Evolutionary conservation across 2,329 filamentous ascomycete genomes (phyloP).

Genomic region (Rutstroemia sp.): DNA sequence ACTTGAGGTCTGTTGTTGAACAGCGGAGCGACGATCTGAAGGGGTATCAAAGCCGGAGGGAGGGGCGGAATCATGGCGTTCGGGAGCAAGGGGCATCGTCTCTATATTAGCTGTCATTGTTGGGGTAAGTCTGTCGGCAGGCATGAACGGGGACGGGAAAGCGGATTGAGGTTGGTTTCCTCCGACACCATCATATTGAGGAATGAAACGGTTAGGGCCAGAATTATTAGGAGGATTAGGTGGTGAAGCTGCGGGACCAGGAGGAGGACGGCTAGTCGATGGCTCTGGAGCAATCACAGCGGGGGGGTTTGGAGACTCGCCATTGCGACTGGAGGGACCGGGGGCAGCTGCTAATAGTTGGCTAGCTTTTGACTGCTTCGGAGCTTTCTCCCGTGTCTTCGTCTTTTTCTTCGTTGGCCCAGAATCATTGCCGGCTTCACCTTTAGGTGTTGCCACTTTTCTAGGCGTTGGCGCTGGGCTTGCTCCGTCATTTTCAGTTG

Average conservation of each 20-base stretch:
- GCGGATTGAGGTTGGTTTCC: conserved; percentile 9
- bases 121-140: conserved; percentile 15
- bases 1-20: conserved; percentile 61
- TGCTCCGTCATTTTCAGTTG: conserved; percentile 50
- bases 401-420: conserved; percentile 32
- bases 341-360: conserved; percentile 27
- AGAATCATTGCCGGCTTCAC: conserved; percentile 33
- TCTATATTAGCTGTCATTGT: conserved; percentile 18
- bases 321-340: conserved; percentile 10
- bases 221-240: neutral
- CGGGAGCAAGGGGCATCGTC: conserved; percentile 18
- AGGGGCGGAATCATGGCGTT: conserved; percentile 25
- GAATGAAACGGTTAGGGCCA: conserved; percentile 15
- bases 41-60: conserved; percentile 21
- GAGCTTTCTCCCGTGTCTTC: conserved; percentile 25
- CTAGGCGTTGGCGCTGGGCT: conserved; percentile 53
- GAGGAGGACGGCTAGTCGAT: conserved; percentile 14
- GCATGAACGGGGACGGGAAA: conserved; percentile 17
- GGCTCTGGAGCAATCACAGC: conserved; percentile 5
- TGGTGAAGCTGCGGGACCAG: neutral
- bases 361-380: conserved; percentile 27
- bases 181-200: conserved; percentile 20
- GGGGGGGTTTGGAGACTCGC: conserved; percentile 22
- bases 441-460: conserved; percentile 37
- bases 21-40: conserved; percentile 21